Percentiles rank a stretch among this genome's conserved stretches.
phyloP scores from a whole-genome alignment of 768 basidiomycete species.

The Panus rudis region DNA sequence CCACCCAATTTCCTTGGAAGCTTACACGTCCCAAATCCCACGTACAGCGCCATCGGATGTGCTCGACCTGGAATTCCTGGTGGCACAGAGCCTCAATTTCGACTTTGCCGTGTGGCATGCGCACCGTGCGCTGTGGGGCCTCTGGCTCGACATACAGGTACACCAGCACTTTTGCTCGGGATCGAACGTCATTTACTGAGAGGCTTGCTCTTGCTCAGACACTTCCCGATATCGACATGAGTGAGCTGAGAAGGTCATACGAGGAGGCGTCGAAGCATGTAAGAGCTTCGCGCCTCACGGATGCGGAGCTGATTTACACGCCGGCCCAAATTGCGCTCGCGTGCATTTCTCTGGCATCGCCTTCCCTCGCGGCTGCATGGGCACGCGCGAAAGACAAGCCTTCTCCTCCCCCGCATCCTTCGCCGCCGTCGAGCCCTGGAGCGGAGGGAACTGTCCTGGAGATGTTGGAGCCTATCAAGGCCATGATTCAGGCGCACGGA shows the following conservation, averaged over 20 bases:
- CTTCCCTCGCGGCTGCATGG: conserved; percentile 59
- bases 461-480: conserved; percentile 47
- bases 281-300: conserved; percentile 79
- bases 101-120: conserved; percentile 94
- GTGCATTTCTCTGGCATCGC: conserved; percentile 58
- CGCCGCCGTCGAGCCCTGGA: conserved; percentile 12
- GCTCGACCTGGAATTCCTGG: conserved; percentile 90
- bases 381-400: conserved; percentile 31
- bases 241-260: conserved; percentile 50
- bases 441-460: conserved; percentile 27
- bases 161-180: conserved; percentile 10
- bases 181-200: conserved; percentile 8
- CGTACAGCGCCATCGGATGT: conserved; percentile 78
- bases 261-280: conserved; percentile 60
- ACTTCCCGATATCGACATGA: conserved; percentile 43
- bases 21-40: conserved; percentile 77
- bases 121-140: conserved; percentile 81
- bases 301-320: conserved; percentile 85
- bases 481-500: conserved; percentile 46
- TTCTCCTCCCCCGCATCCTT: conserved; percentile 11
- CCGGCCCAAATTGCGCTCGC: conserved; percentile 93
- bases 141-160: conserved; percentile 86
- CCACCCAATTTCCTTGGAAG: conserved; percentile 79
- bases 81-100: conserved; percentile 89
- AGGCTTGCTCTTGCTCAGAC: conserved; percentile 34